A percentile compares a stretch with the other conserved stretches of the same genome.
Conservation (phyloP, 495 filamentous ascomycete species). For the Lophium mytilinum region DNA sequence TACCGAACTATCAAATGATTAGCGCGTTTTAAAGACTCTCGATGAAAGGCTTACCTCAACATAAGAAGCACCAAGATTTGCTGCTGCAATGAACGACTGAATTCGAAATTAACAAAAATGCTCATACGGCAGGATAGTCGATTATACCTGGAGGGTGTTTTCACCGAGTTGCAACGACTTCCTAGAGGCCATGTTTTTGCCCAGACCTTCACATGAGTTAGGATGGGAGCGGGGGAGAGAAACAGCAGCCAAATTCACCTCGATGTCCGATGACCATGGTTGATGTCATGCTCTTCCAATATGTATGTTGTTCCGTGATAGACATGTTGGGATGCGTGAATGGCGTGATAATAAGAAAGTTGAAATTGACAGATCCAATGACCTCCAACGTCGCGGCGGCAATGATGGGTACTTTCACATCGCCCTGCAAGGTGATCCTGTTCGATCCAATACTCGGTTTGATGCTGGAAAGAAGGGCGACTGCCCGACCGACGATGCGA, state of each 20-base stretch:
- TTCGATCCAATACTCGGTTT: conserved; percentile 71
- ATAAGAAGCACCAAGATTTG: conserved; percentile 84
- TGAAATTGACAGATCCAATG: conserved; percentile 92
- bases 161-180: conserved; percentile 89
- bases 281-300: conserved; percentile 79
- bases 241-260: conserved; percentile 24
- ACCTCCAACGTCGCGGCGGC: conserved; percentile 73
- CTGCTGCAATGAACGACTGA: conserved; percentile 88
- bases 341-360: conserved; percentile 89
- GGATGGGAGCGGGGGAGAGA: neutral
- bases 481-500: conserved; percentile 80
- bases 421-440: conserved; percentile 83
- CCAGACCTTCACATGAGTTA: conserved; percentile 44
- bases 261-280: conserved; percentile 94
- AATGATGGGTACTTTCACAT: conserved; percentile 85
- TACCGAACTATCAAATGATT: conserved; percentile 29
- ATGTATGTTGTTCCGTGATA: conserved; percentile 80
- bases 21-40: neutral
- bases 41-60: conserved; percentile 52
- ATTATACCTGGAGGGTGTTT: conserved; percentile 51
- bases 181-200: conserved; percentile 77
- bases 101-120: conserved; percentile 2
- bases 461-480: conserved; percentile 79
- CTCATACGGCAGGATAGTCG: conserved; percentile 40
- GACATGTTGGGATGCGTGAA: conserved; percentile 92